These are phyloP conservation scores for Brassica napus DNA, from an alignment of 345 rosid genomes.

Conservation along the genomic window Da-Ae NC_063447.1:442001-442500, in stretches of 20 bases:
- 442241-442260: background rate
- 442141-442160: background rate
- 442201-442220: background rate
- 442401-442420: background rate
- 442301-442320: background rate
- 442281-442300: background rate
- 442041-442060: background rate
- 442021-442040: background rate
- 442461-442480: slow-evolving; percentile 13
- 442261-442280: background rate
- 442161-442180: slow-evolving; percentile 11
- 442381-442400: slow-evolving; percentile 19
- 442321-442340: background rate
- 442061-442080: background rate
- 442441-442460: background rate
- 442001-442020: background rate
- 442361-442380: slow-evolving; percentile 24
- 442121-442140: background rate
- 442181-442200: background rate
- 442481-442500: slow-evolving; percentile 19
- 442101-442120: background rate
- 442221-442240: background rate
- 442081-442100: background rate
- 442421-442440: slow-evolving; percentile 7
- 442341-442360: slow-evolving; percentile 6